These are phyloP conservation scores for Neofusicoccum sp. DNA, from an alignment of 2,329 filamentous ascomycete genomes.

Conservation along the genomic window DNA sequence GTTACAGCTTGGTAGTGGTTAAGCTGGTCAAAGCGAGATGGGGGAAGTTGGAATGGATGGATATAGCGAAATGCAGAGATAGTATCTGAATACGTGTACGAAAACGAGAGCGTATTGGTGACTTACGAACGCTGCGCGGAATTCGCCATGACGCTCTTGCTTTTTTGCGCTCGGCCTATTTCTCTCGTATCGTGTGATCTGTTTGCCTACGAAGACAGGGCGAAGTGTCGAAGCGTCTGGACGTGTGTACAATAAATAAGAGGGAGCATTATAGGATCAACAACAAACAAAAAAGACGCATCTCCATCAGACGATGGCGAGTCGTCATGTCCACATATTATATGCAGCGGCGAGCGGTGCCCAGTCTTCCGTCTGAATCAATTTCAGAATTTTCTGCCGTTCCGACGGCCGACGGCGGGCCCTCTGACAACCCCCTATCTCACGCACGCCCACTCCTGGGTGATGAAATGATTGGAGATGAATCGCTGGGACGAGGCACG, in stretches of 20 bases:
- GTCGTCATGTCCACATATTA: conserved; percentile 1
- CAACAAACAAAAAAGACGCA: conserved; percentile 2
- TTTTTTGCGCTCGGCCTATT: not conserved
- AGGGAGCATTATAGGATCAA: conserved; percentile 1
- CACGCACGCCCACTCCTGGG: too few species aligned
- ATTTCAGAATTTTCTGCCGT: not conserved
- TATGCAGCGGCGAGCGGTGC: not conserved
- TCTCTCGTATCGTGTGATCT: not conserved
- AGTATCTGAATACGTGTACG: not conserved
- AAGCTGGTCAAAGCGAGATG: conserved; percentile 3
- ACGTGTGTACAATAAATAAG: conserved; percentile 8
- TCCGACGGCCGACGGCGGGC: not conserved
- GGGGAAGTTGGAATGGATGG: not conserved
- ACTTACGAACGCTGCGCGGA: not conserved
- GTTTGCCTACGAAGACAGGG: not conserved
- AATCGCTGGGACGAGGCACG: too few species aligned
- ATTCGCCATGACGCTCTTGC: not conserved
- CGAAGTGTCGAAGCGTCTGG: too few species aligned
- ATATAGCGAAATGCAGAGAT: conserved; percentile 13
- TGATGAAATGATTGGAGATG: too few species aligned
- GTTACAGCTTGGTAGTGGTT: conserved; percentile 8
- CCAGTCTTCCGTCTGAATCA: not conserved
- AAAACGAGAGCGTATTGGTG: conserved; percentile 2
- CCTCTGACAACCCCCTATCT: too few species aligned
- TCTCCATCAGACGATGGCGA: conserved; percentile 7